Evolutionary conservation across 75 land plant genomes (phyloP), one percentile per base, ranked within the genome.

Genomic region (Ceratopteris richardii): DNA sequence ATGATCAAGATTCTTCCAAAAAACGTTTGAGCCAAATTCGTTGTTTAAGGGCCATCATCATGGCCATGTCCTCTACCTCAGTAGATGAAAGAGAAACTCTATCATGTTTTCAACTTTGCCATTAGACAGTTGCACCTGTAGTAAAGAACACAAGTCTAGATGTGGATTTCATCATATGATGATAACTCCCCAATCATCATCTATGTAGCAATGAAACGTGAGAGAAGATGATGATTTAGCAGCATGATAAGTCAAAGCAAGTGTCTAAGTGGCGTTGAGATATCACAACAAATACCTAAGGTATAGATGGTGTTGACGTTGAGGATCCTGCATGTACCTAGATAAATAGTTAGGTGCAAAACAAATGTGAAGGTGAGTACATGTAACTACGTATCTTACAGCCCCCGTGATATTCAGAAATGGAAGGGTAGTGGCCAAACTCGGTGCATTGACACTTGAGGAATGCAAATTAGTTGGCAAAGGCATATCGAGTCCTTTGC

Each of bases 151-250:
- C 24, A 52, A 67, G 72, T 0, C 80, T 76, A 27, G 64, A 62
- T 14, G 68, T 72, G 30, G 80, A 72, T 6, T 70, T 13, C 25
- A 56, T 21, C 0, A 64, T 68, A 37, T 73, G 61, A 48, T 64
- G 65, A 61, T 68, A 29, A 60, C 76, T 12, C 53, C 80, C 44
- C 60, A 68, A 29, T 78, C 72, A 43, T 54, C 77, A 73, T 78
- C 71, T 51, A 47, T 53, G 21, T 77, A 67, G 3, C 76, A 58
- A 54, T 58, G 36, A 0, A 37, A 56, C 20, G 9, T 9, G 13
- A 40, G 42, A 40, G 20, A 19, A 48, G 51, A 21, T 48, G 4
- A 21, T 16, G 36, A 29, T 53, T 7, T 48, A 47, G 43, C 50
- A 46, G 44, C 61, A 57, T 69, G 46, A 23, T 30, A 67, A 0